Evolutionary conservation across 176 grass and related monocot genomes (phyloP).

Genomic region (Triticum urartu): DNA sequence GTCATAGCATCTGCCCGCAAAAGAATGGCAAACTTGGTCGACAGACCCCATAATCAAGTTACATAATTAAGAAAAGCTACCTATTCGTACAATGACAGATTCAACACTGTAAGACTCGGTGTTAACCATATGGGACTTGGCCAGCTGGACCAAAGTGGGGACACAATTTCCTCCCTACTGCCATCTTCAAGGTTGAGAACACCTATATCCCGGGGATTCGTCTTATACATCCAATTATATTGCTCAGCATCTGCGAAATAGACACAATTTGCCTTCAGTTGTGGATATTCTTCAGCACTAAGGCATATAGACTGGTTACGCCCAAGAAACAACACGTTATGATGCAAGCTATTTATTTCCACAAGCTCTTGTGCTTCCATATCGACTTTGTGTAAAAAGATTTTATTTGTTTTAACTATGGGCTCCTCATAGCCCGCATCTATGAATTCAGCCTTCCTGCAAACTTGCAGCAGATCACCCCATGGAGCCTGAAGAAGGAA

Average conservation of each 20-base stretch:
- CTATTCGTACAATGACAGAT: not conserved
- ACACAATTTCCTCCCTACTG: not conserved
- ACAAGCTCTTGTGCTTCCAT: not conserved
- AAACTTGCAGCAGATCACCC: not conserved
- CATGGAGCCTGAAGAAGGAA: not conserved
- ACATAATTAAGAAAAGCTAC: not conserved
- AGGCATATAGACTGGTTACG: not conserved
- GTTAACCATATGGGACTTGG: not conserved
- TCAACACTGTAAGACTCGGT: not conserved
- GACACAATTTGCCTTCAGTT: not conserved
- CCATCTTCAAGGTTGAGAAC: not conserved
- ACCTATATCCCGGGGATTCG: not conserved
- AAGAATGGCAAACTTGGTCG: too few species aligned
- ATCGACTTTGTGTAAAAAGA: not conserved
- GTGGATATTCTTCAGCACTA: not conserved
- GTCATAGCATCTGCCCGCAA: too few species aligned
- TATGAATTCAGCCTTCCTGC: not conserved
- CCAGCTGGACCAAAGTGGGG: not conserved
- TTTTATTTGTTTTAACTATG: not conserved
- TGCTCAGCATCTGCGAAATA: not conserved
- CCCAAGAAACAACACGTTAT: not conserved
- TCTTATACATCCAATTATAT: not conserved
- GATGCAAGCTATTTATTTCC: not conserved
- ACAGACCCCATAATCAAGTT: too few species aligned
- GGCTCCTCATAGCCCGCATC: not conserved